Evolutionary conservation across 2,329 filamentous ascomycete species (phyloP).

Genomic region (Exophiala lecanii-corni): DNA sequence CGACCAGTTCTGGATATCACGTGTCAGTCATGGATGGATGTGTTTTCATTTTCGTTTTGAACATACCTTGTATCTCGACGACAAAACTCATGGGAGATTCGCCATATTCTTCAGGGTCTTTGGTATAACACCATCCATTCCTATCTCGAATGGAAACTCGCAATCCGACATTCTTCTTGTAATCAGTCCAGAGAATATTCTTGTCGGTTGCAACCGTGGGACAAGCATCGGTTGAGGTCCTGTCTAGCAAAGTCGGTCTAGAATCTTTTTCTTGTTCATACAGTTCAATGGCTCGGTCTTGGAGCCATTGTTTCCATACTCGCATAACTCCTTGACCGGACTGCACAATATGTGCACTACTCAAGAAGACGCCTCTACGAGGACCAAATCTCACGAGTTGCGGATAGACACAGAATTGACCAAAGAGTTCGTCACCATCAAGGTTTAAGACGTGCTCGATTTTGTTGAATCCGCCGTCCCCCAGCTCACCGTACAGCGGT

Average conservation of each 20-base stretch:
- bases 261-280: conserved; percentile 28
- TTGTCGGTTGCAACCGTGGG: conserved; percentile 30
- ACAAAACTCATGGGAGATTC: conserved; percentile 65
- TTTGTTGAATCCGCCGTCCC: conserved; percentile 32
- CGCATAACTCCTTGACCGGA: conserved; percentile 54
- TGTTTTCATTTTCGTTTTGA: too few relatives aligned
- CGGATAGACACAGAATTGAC: conserved; percentile 65
- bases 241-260: conserved; percentile 14
- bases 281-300: conserved; percentile 34
- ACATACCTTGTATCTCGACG: conserved; percentile 66
- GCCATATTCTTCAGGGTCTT: conserved; percentile 36
- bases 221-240: conserved; percentile 20
- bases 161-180: conserved; percentile 60
- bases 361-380: conserved; percentile 57
- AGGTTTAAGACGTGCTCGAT: conserved; percentile 60
- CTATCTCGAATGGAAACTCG: conserved; percentile 60
- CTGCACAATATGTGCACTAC: conserved; percentile 62
- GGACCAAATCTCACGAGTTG: conserved; percentile 65
- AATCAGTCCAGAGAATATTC: conserved; percentile 64
- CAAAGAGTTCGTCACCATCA: conserved; percentile 67
- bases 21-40: neutral
- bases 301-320: conserved; percentile 69
- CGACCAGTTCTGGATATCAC: conserved; percentile 58
- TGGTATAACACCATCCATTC: conserved; percentile 30
- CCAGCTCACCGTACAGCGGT: conserved; percentile 22